A percentile compares a stretch with the other conserved stretches of the same genome.
Conservation (phyloP, 768 basidiomycete species). For the Pulveroboletus sp. region DNA sequence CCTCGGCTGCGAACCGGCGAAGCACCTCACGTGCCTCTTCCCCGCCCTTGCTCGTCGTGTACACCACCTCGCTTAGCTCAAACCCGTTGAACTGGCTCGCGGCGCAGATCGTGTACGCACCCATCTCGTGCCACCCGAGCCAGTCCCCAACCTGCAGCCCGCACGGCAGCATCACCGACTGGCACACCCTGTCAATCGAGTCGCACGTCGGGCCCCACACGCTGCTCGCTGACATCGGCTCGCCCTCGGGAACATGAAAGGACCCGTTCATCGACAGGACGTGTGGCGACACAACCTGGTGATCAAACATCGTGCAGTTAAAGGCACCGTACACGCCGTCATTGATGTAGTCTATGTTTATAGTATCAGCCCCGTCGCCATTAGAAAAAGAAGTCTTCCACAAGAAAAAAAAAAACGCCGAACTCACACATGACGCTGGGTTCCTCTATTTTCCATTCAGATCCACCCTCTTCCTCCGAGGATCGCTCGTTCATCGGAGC, state of each 20-base stretch:
- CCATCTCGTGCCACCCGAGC: conserved; percentile 98
- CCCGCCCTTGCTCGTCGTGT: conserved; percentile 62
- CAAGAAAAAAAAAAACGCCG: conserved; percentile 14
- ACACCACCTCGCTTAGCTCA: conserved; percentile 71
- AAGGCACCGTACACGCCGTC: conserved; percentile 98
- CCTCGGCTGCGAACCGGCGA: conserved; percentile 43
- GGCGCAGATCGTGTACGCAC: conserved; percentile 97
- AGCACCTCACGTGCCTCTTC: conserved; percentile 53
- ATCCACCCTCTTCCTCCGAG: conserved; percentile 16
- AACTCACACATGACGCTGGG: conserved; percentile 87
- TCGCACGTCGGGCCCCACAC: conserved; percentile 99
- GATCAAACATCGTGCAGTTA: conserved; percentile 97
- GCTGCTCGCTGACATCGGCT: conserved; percentile 53
- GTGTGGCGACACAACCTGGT: conserved; percentile 85
- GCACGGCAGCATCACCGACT: conserved; percentile 55
- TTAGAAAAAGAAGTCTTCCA: not conserved
- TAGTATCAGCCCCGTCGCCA: conserved; percentile 1
- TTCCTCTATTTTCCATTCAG: conserved; percentile 28
- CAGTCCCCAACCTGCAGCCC: conserved; percentile 89
- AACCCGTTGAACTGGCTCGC: conserved; percentile 96
- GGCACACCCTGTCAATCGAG: conserved; percentile 89
- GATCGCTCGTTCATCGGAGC: conserved; percentile 43
- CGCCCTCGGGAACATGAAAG: conserved; percentile 40
- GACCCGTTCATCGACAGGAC: conserved; percentile 69
- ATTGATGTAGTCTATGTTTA: conserved; percentile 87